Evolutionary conservation across 1,284 basidiomycete genomes (phyloP).

Genomic region (Cutaneotrichosporon cavernicola): DNA sequence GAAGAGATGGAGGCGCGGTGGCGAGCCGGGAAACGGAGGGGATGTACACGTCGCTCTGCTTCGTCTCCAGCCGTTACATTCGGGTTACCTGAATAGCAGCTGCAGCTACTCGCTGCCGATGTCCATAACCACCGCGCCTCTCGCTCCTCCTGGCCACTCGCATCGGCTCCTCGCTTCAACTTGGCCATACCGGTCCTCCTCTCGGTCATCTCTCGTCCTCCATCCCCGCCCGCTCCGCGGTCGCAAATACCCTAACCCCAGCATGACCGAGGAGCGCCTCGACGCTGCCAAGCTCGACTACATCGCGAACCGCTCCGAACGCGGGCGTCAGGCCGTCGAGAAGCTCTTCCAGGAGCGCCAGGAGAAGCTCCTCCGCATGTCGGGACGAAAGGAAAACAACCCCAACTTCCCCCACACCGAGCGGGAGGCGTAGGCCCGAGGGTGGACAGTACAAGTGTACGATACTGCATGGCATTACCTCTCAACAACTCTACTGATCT

Average conservation of each 20-base stretch:
- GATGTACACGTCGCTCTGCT: no score
- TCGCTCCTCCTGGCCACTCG: no score
- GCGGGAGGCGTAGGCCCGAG: not conserved
- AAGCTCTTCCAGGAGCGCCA: constrained; percentile 31
- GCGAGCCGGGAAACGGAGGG: not conserved
- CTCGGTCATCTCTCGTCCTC: not conserved
- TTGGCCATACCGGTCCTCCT: not conserved
- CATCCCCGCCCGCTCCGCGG: not conserved
- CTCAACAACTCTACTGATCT: not conserved
- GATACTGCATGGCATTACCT: constrained; percentile 9
- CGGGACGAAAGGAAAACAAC: constrained; percentile 34
- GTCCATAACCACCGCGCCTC: no score
- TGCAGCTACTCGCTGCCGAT: no score
- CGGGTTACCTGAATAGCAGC: no score
- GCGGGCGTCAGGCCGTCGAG: constrained; percentile 40
- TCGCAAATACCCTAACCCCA: constrained; percentile 14
- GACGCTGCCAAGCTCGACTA: constrained; percentile 50
- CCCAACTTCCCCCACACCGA: constrained; percentile 9
- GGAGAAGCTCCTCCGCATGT: constrained; percentile 35
- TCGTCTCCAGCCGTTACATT: no score
- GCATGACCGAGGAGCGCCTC: constrained; percentile 43
- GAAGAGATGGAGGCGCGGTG: not conserved
- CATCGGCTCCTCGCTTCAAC: not conserved
- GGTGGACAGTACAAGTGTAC: not conserved
- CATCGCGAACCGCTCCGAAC: constrained; percentile 47